Conservation (phyloP, 2,329 filamentous ascomycete species). For the Mycosphaerelloides madeirae region DNA sequence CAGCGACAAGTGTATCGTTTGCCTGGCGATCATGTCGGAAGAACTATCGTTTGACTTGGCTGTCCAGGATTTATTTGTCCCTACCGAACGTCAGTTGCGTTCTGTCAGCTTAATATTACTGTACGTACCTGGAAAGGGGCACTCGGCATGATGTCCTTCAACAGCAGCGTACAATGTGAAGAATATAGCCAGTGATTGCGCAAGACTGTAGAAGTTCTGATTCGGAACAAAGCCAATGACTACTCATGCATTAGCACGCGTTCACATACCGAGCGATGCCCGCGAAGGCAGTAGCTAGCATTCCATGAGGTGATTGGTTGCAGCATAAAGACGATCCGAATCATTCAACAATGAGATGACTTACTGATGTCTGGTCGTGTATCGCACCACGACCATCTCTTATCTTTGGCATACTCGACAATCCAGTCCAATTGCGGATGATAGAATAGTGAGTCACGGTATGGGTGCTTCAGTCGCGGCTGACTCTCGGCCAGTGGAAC, state of each 20-base stretch:
- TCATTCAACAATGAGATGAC: too few species aligned
- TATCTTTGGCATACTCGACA: constrained; percentile 27
- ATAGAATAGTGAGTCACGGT: constrained; percentile 33
- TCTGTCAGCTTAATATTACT: background rate
- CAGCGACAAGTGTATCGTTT: constrained; percentile 21
- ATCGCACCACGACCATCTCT: constrained; percentile 36
- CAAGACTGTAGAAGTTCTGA: constrained; percentile 34
- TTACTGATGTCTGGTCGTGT: constrained; percentile 36
- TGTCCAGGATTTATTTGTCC: constrained; percentile 26
- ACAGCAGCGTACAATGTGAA: constrained; percentile 32
- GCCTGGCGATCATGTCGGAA: constrained; percentile 32
- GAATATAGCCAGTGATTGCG: constrained; percentile 31
- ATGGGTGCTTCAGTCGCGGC: constrained; percentile 28
- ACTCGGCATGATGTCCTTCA: constrained; percentile 32
- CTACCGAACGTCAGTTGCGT: background rate
- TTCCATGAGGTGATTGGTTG: too few species aligned
- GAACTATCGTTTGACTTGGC: constrained; percentile 34
- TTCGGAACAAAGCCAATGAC: constrained; percentile 37
- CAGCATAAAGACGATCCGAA: too few species aligned
- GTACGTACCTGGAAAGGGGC: constrained; percentile 33
- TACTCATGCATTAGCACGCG: too few species aligned
- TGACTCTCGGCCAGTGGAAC: constrained; percentile 30
- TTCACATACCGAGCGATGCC: too few species aligned
- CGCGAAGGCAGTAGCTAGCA: too few species aligned
- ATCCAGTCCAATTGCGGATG: constrained; percentile 37